Base-by-base conservation (phyloP, 257 asterid genomes). In the Jaltomata sinuosa region DNA sequence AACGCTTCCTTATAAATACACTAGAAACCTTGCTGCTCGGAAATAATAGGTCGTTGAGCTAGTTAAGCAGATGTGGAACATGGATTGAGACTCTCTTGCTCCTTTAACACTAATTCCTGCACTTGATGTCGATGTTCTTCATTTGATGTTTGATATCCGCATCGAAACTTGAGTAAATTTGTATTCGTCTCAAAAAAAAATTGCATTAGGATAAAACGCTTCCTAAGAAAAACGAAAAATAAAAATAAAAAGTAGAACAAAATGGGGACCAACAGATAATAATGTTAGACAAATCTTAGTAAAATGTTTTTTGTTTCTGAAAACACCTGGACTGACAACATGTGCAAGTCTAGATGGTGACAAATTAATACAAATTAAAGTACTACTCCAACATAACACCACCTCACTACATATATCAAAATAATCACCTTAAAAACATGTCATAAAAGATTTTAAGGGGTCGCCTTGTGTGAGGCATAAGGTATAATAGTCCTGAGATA, bases 301-400 rank as follows among this genome's bases (percentile, higher is more conserved):
- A 45, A 72, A 42, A 42, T 72, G 38, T 22, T 42, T n/a, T 64
- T 15, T 12, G 54, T 40, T 72, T 72, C 80, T 72, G 38, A 72
- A 72, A 72, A 0, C 80, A 42, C 57, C 57, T 72, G 80, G 8
- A 72, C 80, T 72, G 52, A 72, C 57, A 42, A 22, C 38, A 42
- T 72, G 38, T 72, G 80, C 36, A 42, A 42, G 80, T 22, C 10
- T 72, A 7, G 80, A 72, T 45, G 31, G 80, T 72, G 80, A 72
- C 80, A 42, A 72, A 22, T 2, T 57, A 72, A 42, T 72, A 22
- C 55, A 42, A 72, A 72, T 57, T 72, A 72, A 72, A 72, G 80
- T 72, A 72, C 8, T 72, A 40, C n/a, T 11, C 11, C 12, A 72
- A 1, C 6, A 38, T 40, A 10, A 71, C 53, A 21, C 53, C 10